Evolutionary conservation across 805 yeast species (phyloP), one percentile per base, ranked within the genome.

Genomic region (Kurtzmaniella cleridarum): DNA sequence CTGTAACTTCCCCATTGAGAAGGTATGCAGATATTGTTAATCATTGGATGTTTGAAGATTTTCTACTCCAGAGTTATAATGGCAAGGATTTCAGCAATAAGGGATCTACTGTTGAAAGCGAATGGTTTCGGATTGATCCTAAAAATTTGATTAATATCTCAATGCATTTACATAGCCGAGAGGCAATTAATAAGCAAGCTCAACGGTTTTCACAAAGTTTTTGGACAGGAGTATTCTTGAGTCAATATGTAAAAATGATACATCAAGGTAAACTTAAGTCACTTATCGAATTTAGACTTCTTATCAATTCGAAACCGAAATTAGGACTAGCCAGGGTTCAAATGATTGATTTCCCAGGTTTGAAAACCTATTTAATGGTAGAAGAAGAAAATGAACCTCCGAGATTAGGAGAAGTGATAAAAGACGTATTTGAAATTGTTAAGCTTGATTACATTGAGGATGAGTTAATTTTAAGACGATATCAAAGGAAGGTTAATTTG

Each of bases 1-100:
- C 87, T 14, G 81, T 85, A 7, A 90, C 98, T 0, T 89, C 97
- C 0, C 98, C 98, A 2, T 65, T 93, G 46, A 71, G 98, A 55
- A 68, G 98, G 46, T 84, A 76, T 47, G 80, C 84, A 5, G 98
- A 91, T 56, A 59, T 89, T 43, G 57, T 89, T 7, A 81, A 82
- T 51, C 97, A 90, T 51, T 76, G 90, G 77, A 91, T 84, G 50
- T 45, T 86, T 31, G 59, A 58, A 41, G 46, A 43, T 8, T 43
- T 39, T 44, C 43, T 51, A 17, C 32, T 49, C 14, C 31, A 40
- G 17, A n/a, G 16, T 11, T 16, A 5, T 28, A 34, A 24, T 15
- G n/a, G 3, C 11, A 26, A 10, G 9, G 8, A 4, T 18, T 5
- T 5, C n/a, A 5, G 5, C n/a, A 10, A 17, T 5, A 15, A 32